Evolutionary conservation across 169 alveolate genomes (phyloP).

Genomic region (Plasmodium reichenowi): DNA sequence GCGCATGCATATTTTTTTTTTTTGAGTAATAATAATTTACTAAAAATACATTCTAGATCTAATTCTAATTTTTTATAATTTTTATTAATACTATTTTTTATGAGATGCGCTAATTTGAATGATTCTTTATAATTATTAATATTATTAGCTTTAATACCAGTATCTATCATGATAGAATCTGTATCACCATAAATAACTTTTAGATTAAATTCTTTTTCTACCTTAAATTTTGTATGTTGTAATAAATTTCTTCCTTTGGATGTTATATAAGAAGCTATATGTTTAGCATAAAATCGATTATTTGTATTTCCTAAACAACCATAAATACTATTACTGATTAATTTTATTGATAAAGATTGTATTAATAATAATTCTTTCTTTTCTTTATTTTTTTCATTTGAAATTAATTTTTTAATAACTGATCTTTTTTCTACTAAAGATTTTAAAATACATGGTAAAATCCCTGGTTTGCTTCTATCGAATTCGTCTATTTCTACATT

Average conservation of each 20-base stretch:
- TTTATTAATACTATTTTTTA: conserved; percentile 92
- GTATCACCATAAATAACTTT: conserved; percentile 99
- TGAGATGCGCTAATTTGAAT: conserved; percentile 90
- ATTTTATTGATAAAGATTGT: conserved; percentile 96
- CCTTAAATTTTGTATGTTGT: conserved; percentile 93
- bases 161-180: conserved; percentile 98
- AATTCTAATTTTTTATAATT: conserved; percentile 96
- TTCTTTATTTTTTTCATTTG: conserved; percentile 87
- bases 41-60: conserved; percentile 98
- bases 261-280: conserved; percentile 98
- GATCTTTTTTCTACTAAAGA: conserved; percentile 88
- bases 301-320: conserved; percentile 98
- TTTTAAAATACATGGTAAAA: conserved; percentile 92
- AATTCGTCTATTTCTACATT: conserved; percentile 70
- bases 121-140: conserved; percentile 87
- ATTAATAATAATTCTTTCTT: conserved; percentile 91
- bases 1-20: conserved; percentile 99
- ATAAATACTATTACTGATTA: conserved; percentile 98
- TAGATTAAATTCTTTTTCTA: conserved; percentile 91
- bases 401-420: conserved; percentile 78
- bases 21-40: conserved; percentile 94
- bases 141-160: conserved; percentile 90
- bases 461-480: conserved; percentile 83
- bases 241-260: conserved; percentile 88
- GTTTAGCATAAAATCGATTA: conserved; percentile 97